Conservation (phyloP, 352 stramenopile genomes). For the Phytophthora idaei region DNA sequence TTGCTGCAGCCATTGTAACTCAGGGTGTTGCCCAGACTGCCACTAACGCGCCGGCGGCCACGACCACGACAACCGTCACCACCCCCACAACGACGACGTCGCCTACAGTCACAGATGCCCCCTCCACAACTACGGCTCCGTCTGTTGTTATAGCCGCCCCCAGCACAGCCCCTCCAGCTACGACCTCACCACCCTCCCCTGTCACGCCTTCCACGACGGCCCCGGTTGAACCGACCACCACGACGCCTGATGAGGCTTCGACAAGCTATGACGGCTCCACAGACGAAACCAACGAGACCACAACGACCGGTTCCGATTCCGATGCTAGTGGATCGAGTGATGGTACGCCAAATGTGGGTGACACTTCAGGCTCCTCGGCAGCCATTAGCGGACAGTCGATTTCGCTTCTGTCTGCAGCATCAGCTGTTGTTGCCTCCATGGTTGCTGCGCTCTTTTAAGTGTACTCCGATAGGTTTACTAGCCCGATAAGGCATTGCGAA, state of each 20-base stretch:
- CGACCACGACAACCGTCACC: not conserved
- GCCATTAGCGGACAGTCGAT: conserved; percentile 12
- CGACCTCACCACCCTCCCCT: not conserved
- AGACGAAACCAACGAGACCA: conserved; percentile 7
- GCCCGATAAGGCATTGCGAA: conserved; percentile 7
- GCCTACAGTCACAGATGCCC: not conserved
- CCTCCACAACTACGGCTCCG: too few relatives aligned
- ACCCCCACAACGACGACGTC: not conserved
- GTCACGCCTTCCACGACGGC: not conserved
- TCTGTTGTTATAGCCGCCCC: too few relatives aligned
- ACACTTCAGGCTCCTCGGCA: not conserved
- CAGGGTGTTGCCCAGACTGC: conserved; percentile 9
- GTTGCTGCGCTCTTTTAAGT: conserved; percentile 14
- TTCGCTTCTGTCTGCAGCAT: conserved; percentile 14
- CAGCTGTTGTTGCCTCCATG: conserved; percentile 6
- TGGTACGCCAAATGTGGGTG: conserved; percentile 6
- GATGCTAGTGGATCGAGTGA: conserved; percentile 12
- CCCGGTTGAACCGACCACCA: not conserved
- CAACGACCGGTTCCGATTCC: conserved; percentile 2
- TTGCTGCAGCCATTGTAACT: conserved; percentile 16
- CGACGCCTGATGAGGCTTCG: too few relatives aligned
- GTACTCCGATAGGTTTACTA: conserved; percentile 9
- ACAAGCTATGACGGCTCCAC: not conserved
- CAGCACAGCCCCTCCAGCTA: not conserved
- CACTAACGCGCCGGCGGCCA: not conserved